A percentile compares a stretch with the other conserved stretches of the same genome.
Evolutionary conservation across 2,329 filamentous ascomycete species (phyloP).

Genomic region (Xylaria sp.): DNA sequence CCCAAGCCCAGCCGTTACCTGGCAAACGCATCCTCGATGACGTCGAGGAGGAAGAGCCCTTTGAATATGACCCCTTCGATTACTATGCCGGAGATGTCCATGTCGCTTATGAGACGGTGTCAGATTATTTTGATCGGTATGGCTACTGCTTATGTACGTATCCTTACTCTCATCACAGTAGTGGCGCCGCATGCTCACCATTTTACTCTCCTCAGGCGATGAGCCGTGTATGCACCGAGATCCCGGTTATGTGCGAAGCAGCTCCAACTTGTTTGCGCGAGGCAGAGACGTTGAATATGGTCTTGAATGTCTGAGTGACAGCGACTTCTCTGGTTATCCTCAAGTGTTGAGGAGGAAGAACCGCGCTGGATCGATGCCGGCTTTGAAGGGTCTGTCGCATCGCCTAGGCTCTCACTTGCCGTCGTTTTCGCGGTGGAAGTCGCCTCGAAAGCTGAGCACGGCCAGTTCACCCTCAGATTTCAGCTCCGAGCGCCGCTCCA

Average conservation of each 20-base stretch:
- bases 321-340: conserved; percentile 46
- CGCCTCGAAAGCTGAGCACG: conserved; percentile 40
- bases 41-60: conserved; percentile 76
- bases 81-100: conserved; percentile 40
- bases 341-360: conserved; percentile 50
- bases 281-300: conserved; percentile 57
- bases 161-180: not conserved
- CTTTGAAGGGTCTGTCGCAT: conserved; percentile 57
- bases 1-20: conserved; percentile 37
- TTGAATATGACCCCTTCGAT: conserved; percentile 55
- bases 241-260: conserved; percentile 38
- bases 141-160: conserved; percentile 74
- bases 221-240: conserved; percentile 55
- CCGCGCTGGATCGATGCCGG: conserved; percentile 51
- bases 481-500: conserved; percentile 69
- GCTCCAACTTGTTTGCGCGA: conserved; percentile 35
- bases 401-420: conserved; percentile 60
- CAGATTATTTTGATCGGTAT: conserved; percentile 45
- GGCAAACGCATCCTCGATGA: conserved; percentile 68
- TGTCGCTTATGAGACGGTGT: conserved; percentile 31
- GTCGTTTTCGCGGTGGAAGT: conserved; percentile 47
- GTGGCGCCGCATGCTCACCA: conserved; percentile 1
- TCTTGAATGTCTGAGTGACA: conserved; percentile 60
- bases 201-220: conserved; percentile 45
- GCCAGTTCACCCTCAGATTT: conserved; percentile 68